These are phyloP conservation scores for Jatropha curcas DNA, from an alignment of 345 rosid genomes.

Conservation along the genomic window DNA sequence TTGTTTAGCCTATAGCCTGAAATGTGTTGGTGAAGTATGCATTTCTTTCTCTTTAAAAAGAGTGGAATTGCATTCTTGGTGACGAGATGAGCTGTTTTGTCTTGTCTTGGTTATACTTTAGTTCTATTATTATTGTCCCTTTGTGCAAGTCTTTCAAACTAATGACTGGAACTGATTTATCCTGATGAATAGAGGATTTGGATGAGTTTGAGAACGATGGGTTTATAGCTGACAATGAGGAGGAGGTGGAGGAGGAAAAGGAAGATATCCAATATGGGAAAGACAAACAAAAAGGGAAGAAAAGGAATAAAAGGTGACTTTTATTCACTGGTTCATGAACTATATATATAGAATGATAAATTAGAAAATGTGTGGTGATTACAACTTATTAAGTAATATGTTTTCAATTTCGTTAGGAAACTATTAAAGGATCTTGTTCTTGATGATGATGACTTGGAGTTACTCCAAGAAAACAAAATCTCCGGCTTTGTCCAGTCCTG, in stretches of 20 bases:
- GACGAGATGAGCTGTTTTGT: not conserved
- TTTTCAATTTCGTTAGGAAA: constrained; percentile 1
- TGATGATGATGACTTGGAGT: constrained; percentile 20
- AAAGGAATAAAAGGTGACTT: constrained; percentile 14
- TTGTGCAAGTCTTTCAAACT: not conserved
- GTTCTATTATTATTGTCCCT: not conserved
- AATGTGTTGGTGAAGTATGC: not conserved
- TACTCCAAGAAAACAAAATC: constrained; percentile 13
- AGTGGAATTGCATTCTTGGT: not conserved
- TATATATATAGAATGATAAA: too few species aligned
- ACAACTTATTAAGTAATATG: too few species aligned
- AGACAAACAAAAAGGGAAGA: not conserved
- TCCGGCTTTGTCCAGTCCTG: constrained; percentile 4
- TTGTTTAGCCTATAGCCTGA: too few species aligned
- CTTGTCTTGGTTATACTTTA: not conserved
- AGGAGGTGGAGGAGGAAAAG: constrained; percentile 11
- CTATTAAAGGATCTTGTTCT: constrained; percentile 3
- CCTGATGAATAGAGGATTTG: constrained; percentile 1
- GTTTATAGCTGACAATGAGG: constrained; percentile 9
- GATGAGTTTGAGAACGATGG: constrained; percentile 19
- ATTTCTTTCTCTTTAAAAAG: not conserved
- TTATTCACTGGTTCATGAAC: too few species aligned
- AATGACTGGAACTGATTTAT: not conserved
- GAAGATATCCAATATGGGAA: not conserved
- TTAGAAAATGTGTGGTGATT: too few species aligned